Conservation (phyloP, 495 filamentous ascomycete genomes). For the Daldinia decipiens region DNA sequence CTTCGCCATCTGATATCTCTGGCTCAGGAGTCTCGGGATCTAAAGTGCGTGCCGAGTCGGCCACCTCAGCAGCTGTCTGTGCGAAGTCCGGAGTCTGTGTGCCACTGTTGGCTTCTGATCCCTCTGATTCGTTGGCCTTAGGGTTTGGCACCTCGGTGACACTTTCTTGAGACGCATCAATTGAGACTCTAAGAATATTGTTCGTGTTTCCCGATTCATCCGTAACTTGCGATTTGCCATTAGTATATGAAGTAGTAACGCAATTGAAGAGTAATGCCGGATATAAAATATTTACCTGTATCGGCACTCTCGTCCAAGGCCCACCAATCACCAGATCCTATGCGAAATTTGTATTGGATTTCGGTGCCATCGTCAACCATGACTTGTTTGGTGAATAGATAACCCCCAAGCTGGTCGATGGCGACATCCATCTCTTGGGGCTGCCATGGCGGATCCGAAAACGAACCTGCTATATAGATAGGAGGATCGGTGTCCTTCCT, state of each 20-base stretch:
- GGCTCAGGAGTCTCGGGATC: slow-evolving; percentile 40
- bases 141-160: slow-evolving; percentile 12
- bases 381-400: slow-evolving; percentile 60
- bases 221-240: slow-evolving; percentile 51
- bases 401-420: slow-evolving; percentile 53
- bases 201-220: slow-evolving; percentile 68
- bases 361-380: slow-evolving; percentile 56
- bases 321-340: slow-evolving; percentile 73
- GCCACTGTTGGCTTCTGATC: neutral
- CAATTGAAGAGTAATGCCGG: neutral
- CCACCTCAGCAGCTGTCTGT: slow-evolving; percentile 59
- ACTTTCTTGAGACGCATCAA: slow-evolving; percentile 11
- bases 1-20: slow-evolving; percentile 44
- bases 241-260: slow-evolving; percentile 9
- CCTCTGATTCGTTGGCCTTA: slow-evolving; percentile 7
- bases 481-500: slow-evolving; percentile 67
- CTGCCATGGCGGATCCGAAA: slow-evolving; percentile 72
- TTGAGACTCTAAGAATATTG: slow-evolving; percentile 62
- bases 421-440: slow-evolving; percentile 66
- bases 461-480: slow-evolving; percentile 71
- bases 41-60: slow-evolving; percentile 52
- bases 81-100: slow-evolving; percentile 46
- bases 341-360: slow-evolving; percentile 76
- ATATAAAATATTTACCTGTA: slow-evolving; percentile 54
- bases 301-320: slow-evolving; percentile 65